Evolutionary conservation across 75 land plant species (phyloP).

Genomic region (Cupressus sempervirens): DNA sequence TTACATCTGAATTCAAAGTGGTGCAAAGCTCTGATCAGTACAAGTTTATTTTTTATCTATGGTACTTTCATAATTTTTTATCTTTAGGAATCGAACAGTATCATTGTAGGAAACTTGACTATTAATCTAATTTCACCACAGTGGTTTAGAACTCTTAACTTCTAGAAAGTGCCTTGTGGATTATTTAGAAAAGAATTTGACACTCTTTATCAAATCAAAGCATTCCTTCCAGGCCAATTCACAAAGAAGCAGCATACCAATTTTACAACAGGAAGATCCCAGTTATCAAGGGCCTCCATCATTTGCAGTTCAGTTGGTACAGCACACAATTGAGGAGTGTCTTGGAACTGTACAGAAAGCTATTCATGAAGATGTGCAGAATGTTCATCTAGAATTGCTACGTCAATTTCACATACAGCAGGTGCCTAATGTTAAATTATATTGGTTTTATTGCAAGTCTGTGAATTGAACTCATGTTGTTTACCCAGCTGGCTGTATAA

Average conservation of each 20-base stretch:
- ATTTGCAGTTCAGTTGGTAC: constrained; percentile 85
- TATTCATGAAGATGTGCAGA: constrained; percentile 87
- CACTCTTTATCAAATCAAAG: neutral
- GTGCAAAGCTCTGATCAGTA: no score
- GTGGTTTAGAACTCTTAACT: neutral
- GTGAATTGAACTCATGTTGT: neutral
- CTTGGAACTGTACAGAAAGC: constrained; percentile 72
- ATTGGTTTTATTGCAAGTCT: neutral
- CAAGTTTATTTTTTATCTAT: neutral
- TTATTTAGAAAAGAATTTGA: neutral
- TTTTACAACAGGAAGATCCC: neutral
- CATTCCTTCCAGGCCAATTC: neutral
- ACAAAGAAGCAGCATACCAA: neutral
- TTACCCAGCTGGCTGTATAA: neutral
- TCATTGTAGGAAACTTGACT: neutral
- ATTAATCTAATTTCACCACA: neutral
- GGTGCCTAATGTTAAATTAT: constrained; percentile 28
- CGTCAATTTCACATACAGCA: constrained; percentile 92
- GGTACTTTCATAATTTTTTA: neutral
- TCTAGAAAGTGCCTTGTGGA: no score
- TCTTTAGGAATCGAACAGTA: neutral
- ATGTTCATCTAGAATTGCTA: constrained; percentile 86
- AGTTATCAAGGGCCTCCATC: constrained; percentile 44
- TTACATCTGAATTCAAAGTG: no score
- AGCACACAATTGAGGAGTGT: constrained; percentile 83